Evolutionary conservation across 352 stramenopile genomes (phyloP), one percentile per base, ranked within the genome.

Genomic region (Phytophthora pistaciae): DNA sequence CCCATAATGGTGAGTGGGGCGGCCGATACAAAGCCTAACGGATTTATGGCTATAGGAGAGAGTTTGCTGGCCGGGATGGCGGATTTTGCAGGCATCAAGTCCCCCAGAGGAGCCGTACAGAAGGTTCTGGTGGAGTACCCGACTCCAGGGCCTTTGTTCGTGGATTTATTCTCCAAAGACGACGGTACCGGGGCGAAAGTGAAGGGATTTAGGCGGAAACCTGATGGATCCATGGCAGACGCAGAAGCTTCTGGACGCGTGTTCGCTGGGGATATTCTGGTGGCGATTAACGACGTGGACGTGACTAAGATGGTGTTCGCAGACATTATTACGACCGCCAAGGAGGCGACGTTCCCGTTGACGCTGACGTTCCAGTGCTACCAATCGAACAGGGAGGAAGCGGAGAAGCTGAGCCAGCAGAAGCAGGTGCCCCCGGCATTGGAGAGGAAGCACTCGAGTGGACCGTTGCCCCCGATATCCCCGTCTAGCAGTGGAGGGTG

Each of bases 141-240:
- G 9, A 77, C 78, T 0, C 68, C 77, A 0, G 87, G 81, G 0
- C 84, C 88, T 5, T 60, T 95, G 23, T 92, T 82, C 56, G 75
- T 95, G 48, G 88, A 95, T 66, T 75, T 95, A 60, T 92, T 88
- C 74, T 95, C 88, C 4, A 78, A 85, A 46, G 71, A 82, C 0
- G 83, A 93, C n/a, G 84, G 84, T 6, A 85, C 75, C 23, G 88
- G 88, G 10, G 88, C 88, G 55, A 86, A 82, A 33, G 85, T 95
- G 29, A 94, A 92, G 62, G 75, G 80, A 13, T 95, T 95, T 74
- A 77, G 88, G 14, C 73, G 82, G n/a, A 85, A 79, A 72, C 53
- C 79, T 0, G 83, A 91, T n/a, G 84, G 84, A 4, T 52, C 65
- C 0, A 84, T 85, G 70, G 87, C 79, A 29, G 81, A 78, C 11